Evolutionary conservation across 805 yeast genomes (phyloP).

Genomic region (Candida loeiensis): DNA sequence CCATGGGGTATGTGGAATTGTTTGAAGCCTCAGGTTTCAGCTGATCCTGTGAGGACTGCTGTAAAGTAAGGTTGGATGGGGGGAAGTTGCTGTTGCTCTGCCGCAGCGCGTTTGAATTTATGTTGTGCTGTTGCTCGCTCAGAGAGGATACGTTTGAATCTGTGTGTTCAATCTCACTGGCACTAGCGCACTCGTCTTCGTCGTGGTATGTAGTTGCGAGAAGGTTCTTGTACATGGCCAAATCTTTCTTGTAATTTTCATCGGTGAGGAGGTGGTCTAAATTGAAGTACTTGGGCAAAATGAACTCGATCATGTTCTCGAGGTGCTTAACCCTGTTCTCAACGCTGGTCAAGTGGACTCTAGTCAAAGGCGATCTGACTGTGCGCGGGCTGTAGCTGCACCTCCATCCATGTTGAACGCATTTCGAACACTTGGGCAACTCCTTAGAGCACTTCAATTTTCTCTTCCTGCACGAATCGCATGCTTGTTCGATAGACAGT

Average conservation of each 20-base stretch:
- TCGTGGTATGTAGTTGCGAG: constrained; percentile 9
- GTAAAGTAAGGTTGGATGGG: too few species aligned
- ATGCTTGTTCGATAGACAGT: constrained; percentile 50
- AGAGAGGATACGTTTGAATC: constrained; percentile 6
- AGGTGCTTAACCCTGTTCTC: constrained; percentile 45
- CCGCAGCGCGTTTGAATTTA: not conserved
- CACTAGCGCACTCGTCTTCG: constrained; percentile 6
- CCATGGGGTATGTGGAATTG: too few species aligned
- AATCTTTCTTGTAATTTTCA: constrained; percentile 15
- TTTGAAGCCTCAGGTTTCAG: too few species aligned
- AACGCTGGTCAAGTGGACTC: constrained; percentile 75
- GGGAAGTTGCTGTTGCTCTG: not conserved
- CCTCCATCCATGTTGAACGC: constrained; percentile 66
- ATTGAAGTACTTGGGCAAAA: constrained; percentile 26
- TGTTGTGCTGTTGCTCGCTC: not conserved
- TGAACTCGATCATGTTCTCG: constrained; percentile 28
- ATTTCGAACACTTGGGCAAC: constrained; percentile 71
- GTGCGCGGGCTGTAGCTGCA: constrained; percentile 78
- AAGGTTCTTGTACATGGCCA: constrained; percentile 8
- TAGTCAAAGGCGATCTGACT: constrained; percentile 74
- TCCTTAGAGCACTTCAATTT: constrained; percentile 81
- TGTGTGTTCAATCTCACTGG: constrained; percentile 5
- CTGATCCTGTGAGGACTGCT: too few species aligned
- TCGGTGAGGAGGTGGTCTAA: constrained; percentile 17
- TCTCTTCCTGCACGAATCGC: constrained; percentile 80